Conservation (phyloP, 257 asterid genomes). For the Solanum etuberosum region DNA sequence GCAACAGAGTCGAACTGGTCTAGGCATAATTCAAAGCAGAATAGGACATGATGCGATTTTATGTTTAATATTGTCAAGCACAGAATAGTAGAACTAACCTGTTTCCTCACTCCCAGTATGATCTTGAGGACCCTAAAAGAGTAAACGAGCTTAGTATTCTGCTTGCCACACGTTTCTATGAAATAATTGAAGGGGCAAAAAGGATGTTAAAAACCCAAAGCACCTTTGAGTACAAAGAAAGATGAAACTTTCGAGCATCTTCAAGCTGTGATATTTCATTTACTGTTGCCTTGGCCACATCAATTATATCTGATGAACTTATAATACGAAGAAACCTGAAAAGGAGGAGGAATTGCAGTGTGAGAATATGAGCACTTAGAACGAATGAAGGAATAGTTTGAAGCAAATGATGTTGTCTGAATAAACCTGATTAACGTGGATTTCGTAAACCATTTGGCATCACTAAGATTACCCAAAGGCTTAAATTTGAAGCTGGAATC, state of each 20-base stretch:
- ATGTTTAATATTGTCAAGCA: neutral
- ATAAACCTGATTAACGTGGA: constrained; percentile 58
- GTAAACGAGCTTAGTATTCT: neutral
- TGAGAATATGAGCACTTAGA: neutral
- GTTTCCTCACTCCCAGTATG: neutral
- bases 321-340: constrained; percentile 60
- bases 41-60: neutral
- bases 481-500: constrained; percentile 39
- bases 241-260: constrained; percentile 70
- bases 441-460: constrained; percentile 65
- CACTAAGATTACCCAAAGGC: constrained; percentile 33
- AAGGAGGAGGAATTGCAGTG: constrained; percentile 2
- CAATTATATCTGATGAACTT: constrained; percentile 46
- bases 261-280: constrained; percentile 86
- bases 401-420: neutral
- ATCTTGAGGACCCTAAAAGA: neutral
- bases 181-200: neutral
- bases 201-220: constrained; percentile 1
- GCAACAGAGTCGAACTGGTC: neutral
- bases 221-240: constrained; percentile 67
- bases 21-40: neutral
- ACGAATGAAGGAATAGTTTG: neutral
- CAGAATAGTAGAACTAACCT: neutral
- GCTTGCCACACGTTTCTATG: neutral
- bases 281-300: constrained; percentile 31